These are phyloP conservation scores for Strigomonas galati DNA, from an alignment of 208 protist genomes.

Conservation along the genomic window DNA sequence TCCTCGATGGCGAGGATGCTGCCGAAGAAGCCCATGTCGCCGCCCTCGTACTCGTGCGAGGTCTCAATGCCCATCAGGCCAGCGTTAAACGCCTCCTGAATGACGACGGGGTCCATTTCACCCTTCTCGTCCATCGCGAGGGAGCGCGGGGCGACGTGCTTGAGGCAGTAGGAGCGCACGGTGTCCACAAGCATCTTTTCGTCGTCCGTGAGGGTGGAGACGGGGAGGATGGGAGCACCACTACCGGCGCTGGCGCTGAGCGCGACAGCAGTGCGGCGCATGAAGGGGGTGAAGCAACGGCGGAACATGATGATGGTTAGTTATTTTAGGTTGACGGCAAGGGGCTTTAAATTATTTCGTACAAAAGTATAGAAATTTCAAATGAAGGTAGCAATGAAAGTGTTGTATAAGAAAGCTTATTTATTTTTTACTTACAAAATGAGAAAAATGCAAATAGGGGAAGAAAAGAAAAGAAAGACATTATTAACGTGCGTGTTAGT, in stretches of 20 bases:
- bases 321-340: background rate
- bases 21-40: constrained; percentile 70
- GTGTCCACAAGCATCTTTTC: constrained; percentile 70
- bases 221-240: constrained; percentile 21
- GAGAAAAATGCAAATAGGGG: constrained; percentile 10
- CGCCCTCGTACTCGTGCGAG: constrained; percentile 51
- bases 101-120: constrained; percentile 56
- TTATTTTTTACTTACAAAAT: too few relatives aligned
- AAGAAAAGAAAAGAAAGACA: constrained; percentile 1
- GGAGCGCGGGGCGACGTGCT: constrained; percentile 59
- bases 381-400: constrained; percentile 1
- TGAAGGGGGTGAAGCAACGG: constrained; percentile 21
- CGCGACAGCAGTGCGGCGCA: constrained; percentile 34
- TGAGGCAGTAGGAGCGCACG: constrained; percentile 62
- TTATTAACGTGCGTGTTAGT: background rate
- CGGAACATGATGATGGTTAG: constrained; percentile 31
- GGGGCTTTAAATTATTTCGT: too few relatives aligned
- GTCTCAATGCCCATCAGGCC: constrained; percentile 89
- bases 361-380: too few relatives aligned
- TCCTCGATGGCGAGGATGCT: constrained; percentile 87
- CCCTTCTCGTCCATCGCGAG: constrained; percentile 79
- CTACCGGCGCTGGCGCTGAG: constrained; percentile 7
- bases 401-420: constrained; percentile 4
- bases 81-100: constrained; percentile 69
- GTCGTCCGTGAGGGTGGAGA: constrained; percentile 54